These are phyloP conservation scores for Yarrowia porcina DNA, from an alignment of 805 yeast species.

Conservation along the genomic window DNA sequence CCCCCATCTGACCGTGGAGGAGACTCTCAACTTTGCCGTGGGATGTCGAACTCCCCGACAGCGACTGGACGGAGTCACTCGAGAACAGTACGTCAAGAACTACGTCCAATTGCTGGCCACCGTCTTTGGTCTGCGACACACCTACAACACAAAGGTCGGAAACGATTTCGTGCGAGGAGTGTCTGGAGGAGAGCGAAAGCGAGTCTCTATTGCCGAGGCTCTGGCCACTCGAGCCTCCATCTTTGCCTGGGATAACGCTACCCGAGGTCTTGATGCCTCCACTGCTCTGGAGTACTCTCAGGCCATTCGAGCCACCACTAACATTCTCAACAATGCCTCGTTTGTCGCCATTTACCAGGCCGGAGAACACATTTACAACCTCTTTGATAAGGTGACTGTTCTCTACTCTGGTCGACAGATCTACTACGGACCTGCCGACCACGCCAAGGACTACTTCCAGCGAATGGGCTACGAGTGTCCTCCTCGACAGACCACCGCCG, in stretches of 20 bases:
- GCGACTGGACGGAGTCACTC: conserved; percentile 48
- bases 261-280: conserved; percentile 81
- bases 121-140: conserved; percentile 58
- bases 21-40: conserved; percentile 68
- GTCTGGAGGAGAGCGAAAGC: conserved; percentile 82
- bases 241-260: conserved; percentile 77
- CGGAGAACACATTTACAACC: conserved; percentile 60
- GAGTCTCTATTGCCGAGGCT: conserved; percentile 81
- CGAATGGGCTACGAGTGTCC: conserved; percentile 65
- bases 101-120: conserved; percentile 51
- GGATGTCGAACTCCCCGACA: conserved; percentile 62
- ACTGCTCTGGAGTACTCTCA: conserved; percentile 74
- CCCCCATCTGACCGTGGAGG: conserved; percentile 72
- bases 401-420: conserved; percentile 61
- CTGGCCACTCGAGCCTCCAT: conserved; percentile 60
- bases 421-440: conserved; percentile 56
- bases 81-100: conserved; percentile 48
- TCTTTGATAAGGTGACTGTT: conserved; percentile 61
- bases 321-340: conserved; percentile 51
- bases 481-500: conserved; percentile 65
- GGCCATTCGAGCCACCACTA: conserved; percentile 62
- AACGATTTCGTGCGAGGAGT: conserved; percentile 65
- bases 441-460: conserved; percentile 57
- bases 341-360: conserved; percentile 70
- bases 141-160: conserved; percentile 59